Base-by-base conservation (phyloP, 371 early-diverging fungal species). In the Syncephalis fuscata region DNA sequence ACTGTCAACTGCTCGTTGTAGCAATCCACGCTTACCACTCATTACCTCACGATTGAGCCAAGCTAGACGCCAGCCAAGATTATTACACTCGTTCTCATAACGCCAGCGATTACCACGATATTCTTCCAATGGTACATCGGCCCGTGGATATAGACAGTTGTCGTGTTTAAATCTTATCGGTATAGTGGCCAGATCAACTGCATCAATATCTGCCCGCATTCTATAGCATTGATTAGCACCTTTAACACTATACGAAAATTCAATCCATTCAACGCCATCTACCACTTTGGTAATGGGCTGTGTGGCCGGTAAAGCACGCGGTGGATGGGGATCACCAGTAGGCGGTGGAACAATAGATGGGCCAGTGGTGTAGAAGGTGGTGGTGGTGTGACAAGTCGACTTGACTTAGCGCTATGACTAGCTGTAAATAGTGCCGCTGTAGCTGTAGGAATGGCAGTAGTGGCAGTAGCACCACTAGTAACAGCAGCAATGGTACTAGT, bases 1-100 rank as follows among this genome's bases (percentile, higher is more conserved):
- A 27, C 82, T 84, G 60, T 96, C 95, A 0, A 96, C 97, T 1
- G 93, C 93, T 0, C 95, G 70, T 60, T 96, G 97, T 45, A 96
- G 74, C 40, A 94, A 65, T 1, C 97, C 97, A 44, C 93, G 77
- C 44, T 87, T 84, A 7, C 82, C 91, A 40, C 80, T 72, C 27
- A 92, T 74, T 40, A 85, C 71, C 22, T 73, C 73, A 20, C 73
- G 78, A 59, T 96, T 96, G 11, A 91, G 61, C 54, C 76, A 87
- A 14, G 86, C 78, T 52, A 94, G 73, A 50, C 82, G 74, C 91
- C 92, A 94, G 5, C 92, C 94, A 8, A 92, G 63, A 15, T 58
- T 59, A 55, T 94, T 94, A 57, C 87, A 89, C 49, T 80, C 81
- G 19, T 80, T 91, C 58, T 94, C 95, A 59, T 93, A 94, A 39